A percentile compares a stretch with the other conserved stretches of the same genome.
Evolutionary conservation across 441 rosid species (phyloP).

Genomic region (Brassica balearica): DNA sequence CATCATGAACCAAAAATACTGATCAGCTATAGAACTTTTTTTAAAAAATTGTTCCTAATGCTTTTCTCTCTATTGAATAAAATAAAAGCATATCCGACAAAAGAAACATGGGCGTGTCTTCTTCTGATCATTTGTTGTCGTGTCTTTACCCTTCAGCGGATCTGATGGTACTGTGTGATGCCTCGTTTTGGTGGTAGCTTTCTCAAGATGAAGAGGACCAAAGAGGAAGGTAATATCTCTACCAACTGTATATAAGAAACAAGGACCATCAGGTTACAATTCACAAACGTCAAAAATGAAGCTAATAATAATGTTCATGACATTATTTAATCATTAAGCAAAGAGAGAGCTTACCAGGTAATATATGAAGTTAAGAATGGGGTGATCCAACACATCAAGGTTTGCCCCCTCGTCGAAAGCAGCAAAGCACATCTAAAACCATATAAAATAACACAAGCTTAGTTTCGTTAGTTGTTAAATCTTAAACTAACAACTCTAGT

Average conservation of each 20-base stretch:
- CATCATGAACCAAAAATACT: constrained; percentile 22
- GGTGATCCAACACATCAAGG: constrained; percentile 86
- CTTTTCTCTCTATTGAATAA: constrained; percentile 15
- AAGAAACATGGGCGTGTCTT: constrained; percentile 9
- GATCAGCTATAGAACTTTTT: constrained; percentile 18
- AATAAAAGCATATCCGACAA: constrained; percentile 26
- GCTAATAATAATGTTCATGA: not conserved
- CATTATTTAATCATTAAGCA: constrained; percentile 5
- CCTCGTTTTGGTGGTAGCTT: constrained; percentile 91
- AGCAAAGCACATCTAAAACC: constrained; percentile 73
- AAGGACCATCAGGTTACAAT: constrained; percentile 12
- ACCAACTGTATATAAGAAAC: constrained; percentile 62
- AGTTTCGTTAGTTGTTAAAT: constrained; percentile 22
- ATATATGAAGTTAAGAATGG: constrained; percentile 79
- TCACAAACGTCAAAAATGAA: not conserved
- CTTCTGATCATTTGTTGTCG: constrained; percentile 11
- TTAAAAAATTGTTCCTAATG: constrained; percentile 2
- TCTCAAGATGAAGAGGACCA: constrained; percentile 87
- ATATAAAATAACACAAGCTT: constrained; percentile 18
- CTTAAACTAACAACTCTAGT: not conserved
- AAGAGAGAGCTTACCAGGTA: constrained; percentile 68
- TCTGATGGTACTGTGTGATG: constrained; percentile 76
- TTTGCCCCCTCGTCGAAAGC: constrained; percentile 83
- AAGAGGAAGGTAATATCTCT: constrained; percentile 83
- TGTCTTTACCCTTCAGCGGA: constrained; percentile 51